These are phyloP conservation scores for Mortierella sp. DNA, from an alignment of 371 early-diverging fungal genomes.

Conservation along the genomic window DNA sequence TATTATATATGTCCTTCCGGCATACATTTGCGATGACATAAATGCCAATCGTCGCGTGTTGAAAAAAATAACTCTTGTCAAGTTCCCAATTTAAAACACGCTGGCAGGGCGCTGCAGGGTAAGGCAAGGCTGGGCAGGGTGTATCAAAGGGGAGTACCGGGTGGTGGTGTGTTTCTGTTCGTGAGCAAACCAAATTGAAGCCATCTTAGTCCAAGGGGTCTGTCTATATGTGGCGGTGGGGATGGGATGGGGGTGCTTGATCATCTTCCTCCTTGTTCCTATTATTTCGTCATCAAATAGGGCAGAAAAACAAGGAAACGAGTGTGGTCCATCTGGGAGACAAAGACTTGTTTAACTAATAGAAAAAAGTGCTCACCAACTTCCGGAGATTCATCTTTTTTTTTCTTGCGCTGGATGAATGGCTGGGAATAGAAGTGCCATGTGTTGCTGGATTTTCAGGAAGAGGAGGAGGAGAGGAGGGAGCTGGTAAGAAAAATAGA, in stretches of 20 bases:
- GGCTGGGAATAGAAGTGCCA: constrained; percentile 7
- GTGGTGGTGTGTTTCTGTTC: not conserved
- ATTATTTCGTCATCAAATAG: not conserved
- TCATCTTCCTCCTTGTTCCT: not conserved
- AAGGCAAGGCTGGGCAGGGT: too few relatives aligned
- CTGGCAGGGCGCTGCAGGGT: too few relatives aligned
- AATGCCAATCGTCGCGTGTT: not conserved
- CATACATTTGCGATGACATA: not conserved
- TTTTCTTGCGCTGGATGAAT: not conserved
- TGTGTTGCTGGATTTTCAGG: not conserved
- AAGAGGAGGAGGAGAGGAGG: not conserved
- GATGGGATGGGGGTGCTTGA: not conserved
- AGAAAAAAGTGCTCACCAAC: constrained; percentile 7
- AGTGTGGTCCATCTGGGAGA: constrained; percentile 1
- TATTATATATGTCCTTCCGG: not conserved
- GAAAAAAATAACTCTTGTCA: not conserved
- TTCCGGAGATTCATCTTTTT: constrained; percentile 16
- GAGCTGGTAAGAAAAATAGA: not conserved
- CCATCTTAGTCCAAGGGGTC: too few relatives aligned
- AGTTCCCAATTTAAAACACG: not conserved
- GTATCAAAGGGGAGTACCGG: not conserved
- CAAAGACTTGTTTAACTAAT: not conserved
- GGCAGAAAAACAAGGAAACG: not conserved
- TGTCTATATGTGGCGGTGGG: not conserved
- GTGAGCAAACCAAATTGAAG: not conserved